Conservation (phyloP, 352 stramenopile species). For the Phytophthora colocasiae region DNA sequence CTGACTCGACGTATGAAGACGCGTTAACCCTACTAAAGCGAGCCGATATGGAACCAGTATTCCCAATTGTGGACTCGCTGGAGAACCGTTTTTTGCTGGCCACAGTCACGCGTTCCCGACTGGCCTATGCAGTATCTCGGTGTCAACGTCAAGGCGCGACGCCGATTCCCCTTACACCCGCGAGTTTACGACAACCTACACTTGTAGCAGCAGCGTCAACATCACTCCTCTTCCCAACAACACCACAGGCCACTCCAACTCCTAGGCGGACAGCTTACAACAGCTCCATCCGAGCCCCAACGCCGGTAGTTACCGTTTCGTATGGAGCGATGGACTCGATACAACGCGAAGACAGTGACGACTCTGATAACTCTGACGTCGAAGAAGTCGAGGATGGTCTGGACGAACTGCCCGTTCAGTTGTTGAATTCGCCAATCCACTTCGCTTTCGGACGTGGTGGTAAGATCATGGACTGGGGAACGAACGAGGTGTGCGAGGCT, state of each 20-base stretch:
- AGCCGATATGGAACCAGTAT: constrained; percentile 65
- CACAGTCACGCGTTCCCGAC: constrained; percentile 66
- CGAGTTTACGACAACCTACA: constrained; percentile 13
- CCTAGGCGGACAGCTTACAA: constrained; percentile 19
- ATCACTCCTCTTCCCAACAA: constrained; percentile 40
- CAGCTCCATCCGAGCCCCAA: constrained; percentile 7
- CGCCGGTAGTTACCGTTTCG: constrained; percentile 17
- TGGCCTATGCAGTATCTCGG: constrained; percentile 64
- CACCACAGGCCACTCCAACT: constrained; percentile 24
- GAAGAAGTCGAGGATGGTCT: constrained; percentile 23
- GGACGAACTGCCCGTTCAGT: constrained; percentile 26
- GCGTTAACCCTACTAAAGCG: constrained; percentile 55
- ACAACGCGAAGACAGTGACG: constrained; percentile 11
- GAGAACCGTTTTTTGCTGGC: constrained; percentile 69
- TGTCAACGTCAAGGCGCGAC: constrained; percentile 44
- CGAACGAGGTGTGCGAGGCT: constrained; percentile 65
- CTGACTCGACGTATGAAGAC: constrained; percentile 76
- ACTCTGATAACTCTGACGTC: constrained; percentile 12
- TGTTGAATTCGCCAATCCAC: constrained; percentile 67
- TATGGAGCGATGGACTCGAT: constrained; percentile 39
- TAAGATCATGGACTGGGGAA: constrained; percentile 79
- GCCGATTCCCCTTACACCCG: constrained; percentile 23
- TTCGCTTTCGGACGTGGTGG: constrained; percentile 77
- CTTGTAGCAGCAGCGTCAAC: constrained; percentile 20
- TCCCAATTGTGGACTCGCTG: constrained; percentile 76